Percentiles rank a stretch among this genome's conserved stretches.
Evolutionary conservation across 1,284 basidiomycete genomes (phyloP).

Genomic region (Chiua sp.): DNA sequence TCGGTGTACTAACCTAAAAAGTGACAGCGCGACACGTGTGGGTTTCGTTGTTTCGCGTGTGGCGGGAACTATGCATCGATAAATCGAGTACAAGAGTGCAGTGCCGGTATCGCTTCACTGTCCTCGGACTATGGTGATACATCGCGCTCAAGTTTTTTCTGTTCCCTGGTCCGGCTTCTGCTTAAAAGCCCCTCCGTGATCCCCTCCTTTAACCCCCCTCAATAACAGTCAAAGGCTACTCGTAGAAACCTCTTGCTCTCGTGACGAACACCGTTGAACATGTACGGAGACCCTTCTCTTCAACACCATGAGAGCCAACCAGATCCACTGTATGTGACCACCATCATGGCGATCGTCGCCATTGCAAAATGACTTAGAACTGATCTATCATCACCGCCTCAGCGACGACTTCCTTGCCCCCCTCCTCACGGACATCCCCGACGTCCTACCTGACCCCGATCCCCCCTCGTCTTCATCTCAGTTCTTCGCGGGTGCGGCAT

Average conservation of each 20-base stretch:
- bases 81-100: not conserved
- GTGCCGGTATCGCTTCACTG: not conserved
- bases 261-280: not conserved
- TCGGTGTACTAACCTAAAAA: not conserved
- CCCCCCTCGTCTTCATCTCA: not conserved
- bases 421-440: slow-evolving; percentile 14
- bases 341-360: not conserved
- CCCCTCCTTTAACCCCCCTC: not conserved
- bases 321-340: slow-evolving; percentile 17
- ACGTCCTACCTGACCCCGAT: not conserved
- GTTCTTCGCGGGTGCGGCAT: not conserved
- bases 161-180: not conserved
- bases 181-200: slow-evolving; percentile 12
- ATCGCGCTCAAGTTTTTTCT: not conserved
- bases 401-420: slow-evolving; percentile 23
- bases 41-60: not conserved
- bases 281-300: slow-evolving; percentile 5
- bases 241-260: not conserved
- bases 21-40: slow-evolving; percentile 2
- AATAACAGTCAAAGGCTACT: not conserved
- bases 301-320: not conserved
- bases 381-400: slow-evolving; percentile 1
- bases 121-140: not conserved
- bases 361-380: not conserved
- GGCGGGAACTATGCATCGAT: slow-evolving; percentile 4